phyloP scores from a whole-genome alignment of 1,284 basidiomycete species.

The Ceratobasidium sp. region DNA sequence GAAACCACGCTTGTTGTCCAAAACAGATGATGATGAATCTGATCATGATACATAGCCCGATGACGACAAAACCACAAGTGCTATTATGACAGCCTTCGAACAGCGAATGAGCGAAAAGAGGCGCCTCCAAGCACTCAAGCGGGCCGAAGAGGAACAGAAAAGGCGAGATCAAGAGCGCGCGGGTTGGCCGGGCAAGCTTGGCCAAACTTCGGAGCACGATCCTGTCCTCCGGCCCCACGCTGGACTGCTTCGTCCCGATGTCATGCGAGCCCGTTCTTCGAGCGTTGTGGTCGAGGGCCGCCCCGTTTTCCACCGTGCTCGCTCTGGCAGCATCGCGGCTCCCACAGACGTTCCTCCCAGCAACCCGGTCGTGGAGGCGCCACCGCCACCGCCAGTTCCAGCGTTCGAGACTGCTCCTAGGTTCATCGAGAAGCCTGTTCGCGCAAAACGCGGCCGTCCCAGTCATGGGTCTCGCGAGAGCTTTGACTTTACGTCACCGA shows the following conservation, averaged over 20 bases:
- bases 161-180: constrained; percentile 10
- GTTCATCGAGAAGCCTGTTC: constrained; percentile 8
- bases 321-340: constrained; percentile 26
- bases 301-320: constrained; percentile 15
- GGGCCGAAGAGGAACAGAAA: constrained; percentile 11
- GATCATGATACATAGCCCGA: constrained; percentile 28
- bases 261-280: constrained; percentile 33
- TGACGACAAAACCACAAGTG: constrained; percentile 34
- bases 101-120: constrained; percentile 30
- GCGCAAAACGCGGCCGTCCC: constrained; percentile 1
- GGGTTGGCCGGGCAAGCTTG: constrained; percentile 12
- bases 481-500: not conserved
- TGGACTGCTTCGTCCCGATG: constrained; percentile 18
- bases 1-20: not conserved
- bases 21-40: constrained; percentile 2
- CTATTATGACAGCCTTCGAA: constrained; percentile 12
- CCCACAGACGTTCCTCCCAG: not conserved
- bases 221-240: not conserved
- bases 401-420: constrained; percentile 1
- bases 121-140: not conserved
- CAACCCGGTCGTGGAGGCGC: not conserved
- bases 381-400: too few relatives aligned
- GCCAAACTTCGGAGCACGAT: constrained; percentile 8
- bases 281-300: constrained; percentile 20
- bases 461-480: constrained; percentile 28